Percentiles rank a stretch among this genome's conserved stretches.
These are phyloP conservation scores for Venturia effusa DNA, from an alignment of 2,329 filamentous ascomycete genomes.

Conservation along the genomic window DNA sequence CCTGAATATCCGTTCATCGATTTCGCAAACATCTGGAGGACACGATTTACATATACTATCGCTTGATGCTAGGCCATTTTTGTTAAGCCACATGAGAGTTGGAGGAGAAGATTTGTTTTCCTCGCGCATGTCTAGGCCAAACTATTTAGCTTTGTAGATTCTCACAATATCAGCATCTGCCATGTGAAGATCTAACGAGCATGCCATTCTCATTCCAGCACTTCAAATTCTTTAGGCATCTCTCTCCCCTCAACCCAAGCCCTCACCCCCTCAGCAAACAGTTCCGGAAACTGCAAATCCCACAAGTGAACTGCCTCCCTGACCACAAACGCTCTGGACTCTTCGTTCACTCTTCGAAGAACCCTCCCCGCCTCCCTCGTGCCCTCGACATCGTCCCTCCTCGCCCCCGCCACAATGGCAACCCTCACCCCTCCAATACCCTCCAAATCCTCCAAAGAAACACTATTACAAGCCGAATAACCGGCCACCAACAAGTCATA, in stretches of 20 bases:
- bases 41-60: not conserved
- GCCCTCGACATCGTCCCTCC: conserved; percentile 8
- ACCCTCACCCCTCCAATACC: conserved; percentile 5
- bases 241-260: conserved; percentile 10
- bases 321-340: conserved; percentile 10
- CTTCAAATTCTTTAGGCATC: conserved; percentile 9
- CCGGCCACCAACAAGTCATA: conserved; percentile 9
- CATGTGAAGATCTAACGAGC: too few species aligned
- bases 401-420: conserved; percentile 10
- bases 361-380: conserved; percentile 8
- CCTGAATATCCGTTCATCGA: conserved; percentile 9
- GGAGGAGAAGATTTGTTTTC: too few species aligned
- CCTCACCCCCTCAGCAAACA: conserved; percentile 11
- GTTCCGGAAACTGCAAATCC: conserved; percentile 9
- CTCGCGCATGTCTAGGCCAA: too few species aligned
- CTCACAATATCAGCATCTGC: too few species aligned
- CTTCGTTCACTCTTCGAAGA: conserved; percentile 1
- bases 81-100: not conserved
- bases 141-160: too few species aligned
- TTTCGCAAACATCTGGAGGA: not conserved
- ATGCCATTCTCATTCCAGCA: not conserved
- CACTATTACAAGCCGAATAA: conserved; percentile 3
- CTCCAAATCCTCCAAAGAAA: conserved; percentile 10
- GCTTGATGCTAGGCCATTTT: not conserved
- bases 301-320: conserved; percentile 10